phyloP scores from a whole-genome alignment of 768 basidiomycete species.

The Podaxis sp. region DNA sequence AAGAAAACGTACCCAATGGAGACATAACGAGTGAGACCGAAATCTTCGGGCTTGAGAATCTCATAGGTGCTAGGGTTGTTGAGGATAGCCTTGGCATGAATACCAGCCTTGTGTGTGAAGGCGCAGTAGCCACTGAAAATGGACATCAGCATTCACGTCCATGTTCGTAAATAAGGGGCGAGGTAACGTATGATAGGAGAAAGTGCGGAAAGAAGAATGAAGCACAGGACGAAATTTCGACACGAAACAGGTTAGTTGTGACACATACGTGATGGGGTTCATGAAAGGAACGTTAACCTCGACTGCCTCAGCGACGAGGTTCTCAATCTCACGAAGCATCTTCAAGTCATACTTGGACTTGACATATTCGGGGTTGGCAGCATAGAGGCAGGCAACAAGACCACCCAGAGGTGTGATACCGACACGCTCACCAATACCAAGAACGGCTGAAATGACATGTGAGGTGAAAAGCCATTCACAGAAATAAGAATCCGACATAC shows the following conservation, averaged over 20 bases:
- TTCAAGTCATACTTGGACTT: slow-evolving; percentile 98
- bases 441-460: slow-evolving; percentile 58
- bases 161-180: background rate
- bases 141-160: slow-evolving; percentile 8
- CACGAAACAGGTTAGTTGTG: slow-evolving; percentile 3
- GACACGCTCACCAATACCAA: slow-evolving; percentile 98
- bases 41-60: slow-evolving; percentile 98
- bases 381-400: slow-evolving; percentile 93
- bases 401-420: slow-evolving; percentile 99
- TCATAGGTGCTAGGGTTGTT: slow-evolving; percentile 99
- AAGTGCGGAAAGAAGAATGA: background rate
- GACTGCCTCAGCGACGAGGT: slow-evolving; percentile 97
- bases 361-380: slow-evolving; percentile 98
- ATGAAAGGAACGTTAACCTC: slow-evolving; percentile 97
- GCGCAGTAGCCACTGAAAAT: slow-evolving; percentile 91
- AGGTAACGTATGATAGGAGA: background rate
- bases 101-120: slow-evolving; percentile 99
- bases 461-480: slow-evolving; percentile 8
- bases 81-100: slow-evolving; percentile 98
- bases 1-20: slow-evolving; percentile 75
- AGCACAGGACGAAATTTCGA: background rate
- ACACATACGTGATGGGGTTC: slow-evolving; percentile 84
- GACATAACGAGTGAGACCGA: slow-evolving; percentile 95
- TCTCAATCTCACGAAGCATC: slow-evolving; percentile 98
- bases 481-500: slow-evolving; percentile 38